Evolutionary conservation across 2,329 filamentous ascomycete genomes (phyloP).

Genomic region (Colletotrichum gloeosporioides): DNA sequence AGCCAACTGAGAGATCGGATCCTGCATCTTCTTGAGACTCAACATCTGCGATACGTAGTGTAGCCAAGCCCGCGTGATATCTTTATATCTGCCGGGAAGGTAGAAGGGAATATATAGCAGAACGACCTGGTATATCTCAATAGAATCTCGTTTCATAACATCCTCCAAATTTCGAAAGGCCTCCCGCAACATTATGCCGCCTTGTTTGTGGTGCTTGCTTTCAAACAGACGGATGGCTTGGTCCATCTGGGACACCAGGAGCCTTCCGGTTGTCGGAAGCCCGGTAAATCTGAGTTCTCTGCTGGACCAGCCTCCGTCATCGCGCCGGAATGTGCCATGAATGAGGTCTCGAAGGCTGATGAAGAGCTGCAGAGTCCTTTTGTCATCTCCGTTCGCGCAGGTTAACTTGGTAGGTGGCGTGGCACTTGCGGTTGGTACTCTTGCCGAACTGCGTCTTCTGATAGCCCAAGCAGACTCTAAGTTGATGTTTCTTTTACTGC

Average conservation of each 20-base stretch:
- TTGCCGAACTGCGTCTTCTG: neutral
- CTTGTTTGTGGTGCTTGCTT: neutral
- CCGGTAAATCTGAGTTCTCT: neutral
- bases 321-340: neutral
- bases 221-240: neutral
- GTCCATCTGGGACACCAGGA: neutral
- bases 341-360: neutral
- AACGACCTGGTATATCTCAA: neutral
- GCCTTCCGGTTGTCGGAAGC: neutral
- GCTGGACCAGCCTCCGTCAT: neutral
- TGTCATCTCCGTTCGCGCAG: neutral
- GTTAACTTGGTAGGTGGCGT: rapidly evolving
- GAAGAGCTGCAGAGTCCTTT: neutral
- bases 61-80: neutral
- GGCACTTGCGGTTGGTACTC: rapidly evolving
- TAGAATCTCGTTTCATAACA: neutral
- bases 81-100: neutral
- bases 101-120: neutral
- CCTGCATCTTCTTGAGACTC: neutral
- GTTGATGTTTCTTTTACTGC: neutral
- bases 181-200: neutral
- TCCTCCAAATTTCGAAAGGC: neutral
- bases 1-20: neutral
- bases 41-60: neutral
- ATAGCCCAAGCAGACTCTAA: neutral